These are phyloP conservation scores for Penicillium sp. DNA, from an alignment of 2,329 filamentous ascomycete genomes.

Conservation along the genomic window DNA sequence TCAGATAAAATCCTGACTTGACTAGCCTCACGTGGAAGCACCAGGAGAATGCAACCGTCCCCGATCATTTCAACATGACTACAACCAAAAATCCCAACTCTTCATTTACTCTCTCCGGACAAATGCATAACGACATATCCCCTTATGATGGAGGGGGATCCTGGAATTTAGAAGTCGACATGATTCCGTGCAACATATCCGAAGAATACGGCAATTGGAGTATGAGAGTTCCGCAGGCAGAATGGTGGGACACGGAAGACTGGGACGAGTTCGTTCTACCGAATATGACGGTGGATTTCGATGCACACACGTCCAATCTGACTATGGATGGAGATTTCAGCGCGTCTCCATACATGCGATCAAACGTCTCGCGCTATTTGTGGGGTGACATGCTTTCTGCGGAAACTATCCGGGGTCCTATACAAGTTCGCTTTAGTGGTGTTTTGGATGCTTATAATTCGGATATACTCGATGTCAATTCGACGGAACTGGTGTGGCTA, in stretches of 20 bases:
- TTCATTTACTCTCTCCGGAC: neutral
- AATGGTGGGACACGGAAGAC: neutral
- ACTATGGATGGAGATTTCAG: neutral
- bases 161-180: neutral
- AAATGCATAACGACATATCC: neutral
- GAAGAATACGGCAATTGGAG: neutral
- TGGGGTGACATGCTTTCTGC: too few relatives aligned
- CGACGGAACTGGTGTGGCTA: conserved; percentile 10
- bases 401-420: neutral
- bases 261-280: neutral
- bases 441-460: conserved; percentile 18
- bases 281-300: neutral
- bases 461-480: conserved; percentile 11
- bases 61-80: neutral
- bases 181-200: neutral
- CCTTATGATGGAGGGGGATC: neutral
- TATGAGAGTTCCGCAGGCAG: neutral
- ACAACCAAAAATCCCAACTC: neutral
- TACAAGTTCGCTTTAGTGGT: conserved; percentile 8
- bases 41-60: neutral
- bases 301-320: neutral
- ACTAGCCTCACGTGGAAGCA: neutral
- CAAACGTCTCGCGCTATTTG: neutral
- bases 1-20: neutral
- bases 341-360: neutral